A percentile compares a stretch with the other conserved stretches of the same genome.
phyloP scores from a whole-genome alignment of 129 eudicot genomes.

The Smallanthus sonchifolius region DNA sequence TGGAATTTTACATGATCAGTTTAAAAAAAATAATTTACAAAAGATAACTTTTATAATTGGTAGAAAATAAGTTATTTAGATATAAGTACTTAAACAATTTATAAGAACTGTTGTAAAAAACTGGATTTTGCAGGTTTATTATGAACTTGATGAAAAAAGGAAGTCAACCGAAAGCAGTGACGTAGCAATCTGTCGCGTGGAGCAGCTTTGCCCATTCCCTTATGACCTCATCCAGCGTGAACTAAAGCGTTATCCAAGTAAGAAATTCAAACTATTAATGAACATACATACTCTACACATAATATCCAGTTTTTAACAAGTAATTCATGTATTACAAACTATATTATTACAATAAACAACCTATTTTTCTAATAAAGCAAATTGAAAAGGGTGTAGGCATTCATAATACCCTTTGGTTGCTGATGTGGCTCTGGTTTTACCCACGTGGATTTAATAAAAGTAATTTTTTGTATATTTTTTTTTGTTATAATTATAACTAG shows the following conservation, averaged over 20 bases:
- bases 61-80: not conserved
- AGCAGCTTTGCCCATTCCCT: constrained; percentile 97
- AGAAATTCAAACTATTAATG: constrained; percentile 10
- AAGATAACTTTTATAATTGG: not conserved
- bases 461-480: not conserved
- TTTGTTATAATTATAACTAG: too few species aligned
- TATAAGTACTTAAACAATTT: not conserved
- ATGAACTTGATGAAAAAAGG: constrained; percentile 88
- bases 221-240: constrained; percentile 92
- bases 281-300: not conserved
- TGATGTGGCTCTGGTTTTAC: not conserved
- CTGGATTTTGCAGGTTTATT: constrained; percentile 61
- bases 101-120: not conserved
- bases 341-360: too few species aligned
- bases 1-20: not conserved
- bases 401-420: not conserved
- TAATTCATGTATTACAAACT: not conserved
- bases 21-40: not conserved
- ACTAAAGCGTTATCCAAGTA: constrained; percentile 93
- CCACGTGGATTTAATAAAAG: not conserved
- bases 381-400: not conserved
- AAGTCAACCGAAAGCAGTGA: constrained; percentile 50
- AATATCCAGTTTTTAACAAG: not conserved
- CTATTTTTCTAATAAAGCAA: too few species aligned
- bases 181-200: constrained; percentile 87